phyloP scores from a whole-genome alignment of 495 filamentous ascomycete genomes.

The Penicillium arizonense region DNA sequence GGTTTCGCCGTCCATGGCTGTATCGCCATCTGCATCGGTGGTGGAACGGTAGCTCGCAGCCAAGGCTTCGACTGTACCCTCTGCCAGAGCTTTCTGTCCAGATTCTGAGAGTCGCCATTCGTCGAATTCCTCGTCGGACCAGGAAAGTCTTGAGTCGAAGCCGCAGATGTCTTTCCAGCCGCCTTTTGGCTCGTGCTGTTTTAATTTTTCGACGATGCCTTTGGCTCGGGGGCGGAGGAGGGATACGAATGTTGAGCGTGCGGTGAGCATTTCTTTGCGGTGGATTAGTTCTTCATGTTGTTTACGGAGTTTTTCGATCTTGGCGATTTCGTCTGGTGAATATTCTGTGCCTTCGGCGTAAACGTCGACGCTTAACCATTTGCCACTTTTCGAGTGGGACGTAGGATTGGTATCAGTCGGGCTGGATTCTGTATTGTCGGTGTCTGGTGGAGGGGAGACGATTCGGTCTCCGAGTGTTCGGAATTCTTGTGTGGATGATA shows the following conservation, averaged over 20 bases:
- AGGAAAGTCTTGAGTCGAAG: conserved; percentile 58
- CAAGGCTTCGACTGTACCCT: conserved; percentile 39
- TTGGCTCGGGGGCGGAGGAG: conserved; percentile 47
- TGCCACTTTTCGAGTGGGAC: conserved; percentile 70
- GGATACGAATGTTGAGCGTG: conserved; percentile 41
- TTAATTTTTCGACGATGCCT: conserved; percentile 42
- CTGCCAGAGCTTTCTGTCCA: conserved; percentile 40
- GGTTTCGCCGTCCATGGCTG: conserved; percentile 30
- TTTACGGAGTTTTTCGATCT: conserved; percentile 42
- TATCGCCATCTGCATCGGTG: conserved; percentile 38
- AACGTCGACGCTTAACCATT: conserved; percentile 61
- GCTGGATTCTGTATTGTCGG: conserved; percentile 11
- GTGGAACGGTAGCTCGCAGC: conserved; percentile 28
- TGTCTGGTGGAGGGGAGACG: conserved; percentile 38
- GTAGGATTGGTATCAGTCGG: conserved; percentile 46
- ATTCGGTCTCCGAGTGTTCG: conserved; percentile 55
- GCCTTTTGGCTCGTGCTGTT: conserved; percentile 49
- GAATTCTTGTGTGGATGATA: conserved; percentile 52
- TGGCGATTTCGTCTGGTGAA: conserved; percentile 38
- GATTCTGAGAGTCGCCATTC: conserved; percentile 46
- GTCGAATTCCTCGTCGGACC: conserved; percentile 62
- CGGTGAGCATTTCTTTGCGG: conserved; percentile 42
- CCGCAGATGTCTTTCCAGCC: conserved; percentile 66
- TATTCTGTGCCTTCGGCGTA: conserved; percentile 33
- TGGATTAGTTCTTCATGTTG: conserved; percentile 36